Evolutionary conservation across 2,329 filamentous ascomycete species (phyloP), one percentile per base, ranked within the genome.

Genomic region (Emmonsiellopsis sp.): DNA sequence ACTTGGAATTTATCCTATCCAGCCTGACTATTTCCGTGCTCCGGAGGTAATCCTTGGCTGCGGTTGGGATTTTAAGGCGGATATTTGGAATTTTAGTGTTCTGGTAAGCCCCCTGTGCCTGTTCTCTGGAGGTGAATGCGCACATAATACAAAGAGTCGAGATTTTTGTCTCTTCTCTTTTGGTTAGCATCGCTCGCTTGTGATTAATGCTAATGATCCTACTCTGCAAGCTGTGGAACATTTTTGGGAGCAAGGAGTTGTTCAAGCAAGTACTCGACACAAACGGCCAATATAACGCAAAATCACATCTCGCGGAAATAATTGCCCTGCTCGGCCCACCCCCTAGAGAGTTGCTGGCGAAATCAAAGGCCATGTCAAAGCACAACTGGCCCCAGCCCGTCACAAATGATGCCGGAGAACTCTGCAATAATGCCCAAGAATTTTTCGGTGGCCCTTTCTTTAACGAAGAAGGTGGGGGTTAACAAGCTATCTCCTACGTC

Each of bases 1-100:
- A 53, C 55, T 65, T 59, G 58, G 55, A 6, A 55, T 78, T 66
- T 60, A 73, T 63, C 55, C 72, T 62, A 63, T 78, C 68, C 53
- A 81, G 61, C 65, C 66, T 13, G 61, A 65, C 40, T 57, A 62
- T 14, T 70, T 66, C 47, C 64, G 65, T 40, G 65, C 66, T 1
- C 67, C 68, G 2, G 67, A 70, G 51, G 67, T 68, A 5, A 62
- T 69, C 11, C 58, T 71, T 9, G 62, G 61, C 10, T 63, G 56
- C 49, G 64, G 65, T 0, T 71, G 68, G 67, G 59, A 62, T 39
- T 63, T 59, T 36, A 65, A 58, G 6, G 61, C 65, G 13, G 68
- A 71, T 57, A 68, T 71, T 8, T 71, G 68, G 68, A 71, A 68
- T 54, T 52, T 71, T 21, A 68, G 66, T 34, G 58, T 64, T 7